A percentile compares a stretch with the other conserved stretches of the same genome.
Conservation (phyloP, 2,329 filamentous ascomycete species). For the Pestalotiopsis sp. region DNA sequence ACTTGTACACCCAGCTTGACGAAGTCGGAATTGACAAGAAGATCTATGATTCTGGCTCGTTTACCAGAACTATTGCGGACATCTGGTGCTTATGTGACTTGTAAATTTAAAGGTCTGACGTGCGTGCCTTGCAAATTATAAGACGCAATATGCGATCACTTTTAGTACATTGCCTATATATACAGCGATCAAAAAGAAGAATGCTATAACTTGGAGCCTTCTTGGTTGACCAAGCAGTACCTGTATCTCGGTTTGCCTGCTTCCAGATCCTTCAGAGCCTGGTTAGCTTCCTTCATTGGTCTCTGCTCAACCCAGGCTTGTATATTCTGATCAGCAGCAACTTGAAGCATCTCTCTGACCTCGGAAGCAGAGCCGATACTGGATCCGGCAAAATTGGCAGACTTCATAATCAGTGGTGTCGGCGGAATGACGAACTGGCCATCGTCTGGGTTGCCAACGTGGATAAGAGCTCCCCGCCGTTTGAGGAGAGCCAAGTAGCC, state of each 20-base stretch:
- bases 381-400: constrained; percentile 44
- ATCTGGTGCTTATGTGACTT: no score
- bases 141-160: no score
- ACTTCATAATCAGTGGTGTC: constrained; percentile 43
- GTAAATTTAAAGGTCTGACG: not conserved
- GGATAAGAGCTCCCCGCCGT: constrained; percentile 62
- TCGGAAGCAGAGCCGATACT: constrained; percentile 46
- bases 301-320: constrained; percentile 41
- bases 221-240: constrained; percentile 16
- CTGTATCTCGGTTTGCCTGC: constrained; percentile 15
- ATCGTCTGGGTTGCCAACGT: constrained; percentile 65
- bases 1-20: no score
- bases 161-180: not conserved
- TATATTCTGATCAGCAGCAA: constrained; percentile 49
- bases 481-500: constrained; percentile 61
- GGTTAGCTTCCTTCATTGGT: constrained; percentile 18
- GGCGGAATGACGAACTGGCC: constrained; percentile 19
- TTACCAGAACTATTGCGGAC: no score
- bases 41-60: no score
- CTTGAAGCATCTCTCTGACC: constrained; percentile 52
- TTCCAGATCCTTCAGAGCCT: constrained; percentile 14
- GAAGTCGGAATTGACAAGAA: no score
- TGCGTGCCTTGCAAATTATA: not conserved
- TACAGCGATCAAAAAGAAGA: not conserved
- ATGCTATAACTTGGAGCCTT: not conserved